Evolutionary conservation across 306 rosid genomes (phyloP), one percentile per base, ranked within the genome.

Genomic region (Quercus parvula): DNA sequence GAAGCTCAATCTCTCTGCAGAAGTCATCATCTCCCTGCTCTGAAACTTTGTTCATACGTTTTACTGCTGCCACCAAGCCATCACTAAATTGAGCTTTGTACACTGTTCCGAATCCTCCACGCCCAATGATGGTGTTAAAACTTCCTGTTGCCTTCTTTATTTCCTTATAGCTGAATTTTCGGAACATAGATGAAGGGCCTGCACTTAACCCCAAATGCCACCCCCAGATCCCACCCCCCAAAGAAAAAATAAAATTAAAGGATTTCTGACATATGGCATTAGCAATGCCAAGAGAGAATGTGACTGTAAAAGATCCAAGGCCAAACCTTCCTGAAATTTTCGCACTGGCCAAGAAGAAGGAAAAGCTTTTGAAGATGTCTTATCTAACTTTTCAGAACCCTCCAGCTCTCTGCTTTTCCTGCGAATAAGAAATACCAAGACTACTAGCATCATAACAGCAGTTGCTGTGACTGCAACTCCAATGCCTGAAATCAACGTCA

Each of bases 31-130:
- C 97, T 19, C 90, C 98, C 85, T 93, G 98, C 87, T 88, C 94
- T 11, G 97, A 91, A 66, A 90, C 84, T 85, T 85, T 90, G 89
- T 91, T 80, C 96, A 93, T 93, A 78, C 90, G 88, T 88, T 95
- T 95, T 55, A 93, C 98, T 46, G 98, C 99, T 72, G 81, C 85
- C 72, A 88, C 92, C 77, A 82, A 77, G 63, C 87, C 98, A 88
- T 95, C 91, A 87, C 84, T 86, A 83, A 95, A 90, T 35, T 88
- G 87, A 84, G 96, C 98, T 89, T 82, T 89, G 83, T 91, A 93
- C 77, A 95, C 98, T 10, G 98, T 95, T 87, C 99, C 99, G 30
- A 91, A 95, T 75, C 99, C 99, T 57, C 99, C 98, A 85, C 82
- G 97, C 76, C 99, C 99, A 85, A 95, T 91, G 56, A 84, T 25